Evolutionary conservation across 805 yeast genomes (phyloP), one percentile per base, ranked within the genome.

Genomic region (Phaffomyces antillensis): DNA sequence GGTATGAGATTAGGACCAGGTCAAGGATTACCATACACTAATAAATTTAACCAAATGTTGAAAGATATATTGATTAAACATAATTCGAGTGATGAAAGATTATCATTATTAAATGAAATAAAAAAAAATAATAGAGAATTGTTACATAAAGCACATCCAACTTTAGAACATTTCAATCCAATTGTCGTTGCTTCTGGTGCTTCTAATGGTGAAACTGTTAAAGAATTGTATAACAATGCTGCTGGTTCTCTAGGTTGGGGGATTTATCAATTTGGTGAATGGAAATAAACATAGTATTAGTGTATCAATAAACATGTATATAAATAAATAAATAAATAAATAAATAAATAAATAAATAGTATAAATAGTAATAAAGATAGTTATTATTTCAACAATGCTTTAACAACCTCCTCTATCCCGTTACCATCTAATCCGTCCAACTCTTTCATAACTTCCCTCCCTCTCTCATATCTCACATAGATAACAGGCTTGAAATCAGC

Each of bases 101-200:
- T 76, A 36, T 52, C 55, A 1, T 57, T 57, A 20, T 64, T 81
- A 12, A 60, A 71, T 26, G 53, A 59, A 5, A 52, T 79, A 40
- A 54, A 66, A 39, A 43, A 46, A 10, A 16, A 35, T 15, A 52
- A 60, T 6, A 48, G 57, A 2, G 52, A 66, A 5, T 59, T 77
- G 15, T 58, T 80, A 33, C 65, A 61, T 34, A 54, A 61, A 31
- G 83, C 91, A 0, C 95, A 86, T 61, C 95, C 95, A 10, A 80
- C 90, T 0, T 64, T 79, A 41, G 95, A 86, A 51, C 95, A 86
- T 62, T 76, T 86, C 48, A 62, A 77, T 52, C 91, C 91, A 2
- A 53, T 81, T 8, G 75, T 79, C 33, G 86, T 78, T 37, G 78
- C 79, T 3, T 78, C 82, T 26, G 75, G 82, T 30, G 71, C 79